These are phyloP conservation scores for Komagataella phaffii DNA, from an alignment of 805 yeast genomes.

Conservation along the genomic window DNA sequence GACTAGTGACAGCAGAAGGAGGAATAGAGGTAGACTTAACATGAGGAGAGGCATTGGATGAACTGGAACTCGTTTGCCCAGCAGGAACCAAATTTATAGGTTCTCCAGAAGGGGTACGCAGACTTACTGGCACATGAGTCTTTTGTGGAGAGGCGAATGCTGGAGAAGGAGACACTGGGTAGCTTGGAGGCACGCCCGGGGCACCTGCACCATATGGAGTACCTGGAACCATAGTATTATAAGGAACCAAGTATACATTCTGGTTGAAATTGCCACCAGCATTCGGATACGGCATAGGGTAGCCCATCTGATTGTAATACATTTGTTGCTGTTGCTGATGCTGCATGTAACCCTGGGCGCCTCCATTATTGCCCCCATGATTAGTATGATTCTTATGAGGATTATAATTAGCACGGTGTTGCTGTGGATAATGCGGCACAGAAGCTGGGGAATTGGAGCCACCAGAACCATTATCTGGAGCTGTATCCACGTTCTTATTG, in stretches of 20 bases:
- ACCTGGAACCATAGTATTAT: neutral
- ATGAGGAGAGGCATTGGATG: neutral
- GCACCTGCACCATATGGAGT: neutral
- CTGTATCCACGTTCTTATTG: neutral
- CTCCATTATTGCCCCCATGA: conserved; percentile 2
- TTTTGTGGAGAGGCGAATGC: neutral
- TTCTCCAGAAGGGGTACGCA: neutral
- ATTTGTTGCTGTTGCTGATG: neutral
- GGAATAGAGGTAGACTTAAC: conserved; percentile 5
- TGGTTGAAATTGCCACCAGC: neutral
- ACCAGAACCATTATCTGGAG: neutral
- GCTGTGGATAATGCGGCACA: conserved; percentile 2
- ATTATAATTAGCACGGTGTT: conserved; percentile 2
- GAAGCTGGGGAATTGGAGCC: neutral
- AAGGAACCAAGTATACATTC: neutral
- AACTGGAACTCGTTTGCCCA: neutral
- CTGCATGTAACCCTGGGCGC: conserved; percentile 3
- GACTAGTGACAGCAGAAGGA: conserved; percentile 5
- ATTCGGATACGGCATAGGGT: neutral
- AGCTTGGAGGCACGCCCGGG: neutral
- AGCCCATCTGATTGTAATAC: neutral
- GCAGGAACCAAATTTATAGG: neutral
- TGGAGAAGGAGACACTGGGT: neutral
- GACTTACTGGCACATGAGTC: neutral
- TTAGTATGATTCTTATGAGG: conserved; percentile 1